Conservation (phyloP, 306 rosid species). For the Prunus dulcis region DNA sequence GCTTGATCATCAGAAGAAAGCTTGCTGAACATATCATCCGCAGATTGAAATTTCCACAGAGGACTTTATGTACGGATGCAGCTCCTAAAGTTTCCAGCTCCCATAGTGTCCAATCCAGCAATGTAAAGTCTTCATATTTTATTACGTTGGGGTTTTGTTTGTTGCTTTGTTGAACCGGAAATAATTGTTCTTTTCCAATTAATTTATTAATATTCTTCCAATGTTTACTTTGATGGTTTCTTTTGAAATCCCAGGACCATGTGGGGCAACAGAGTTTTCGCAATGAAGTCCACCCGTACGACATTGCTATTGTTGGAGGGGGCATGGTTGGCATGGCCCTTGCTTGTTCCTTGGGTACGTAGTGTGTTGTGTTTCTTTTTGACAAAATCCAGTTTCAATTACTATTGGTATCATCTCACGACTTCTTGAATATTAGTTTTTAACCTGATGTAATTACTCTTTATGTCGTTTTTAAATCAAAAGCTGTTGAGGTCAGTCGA, state of each 20-base stretch:
- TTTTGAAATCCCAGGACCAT: slow-evolving; percentile 44
- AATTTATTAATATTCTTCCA: not conserved
- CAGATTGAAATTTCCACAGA: slow-evolving; percentile 38
- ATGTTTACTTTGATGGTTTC: slow-evolving; percentile 15
- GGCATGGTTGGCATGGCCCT: slow-evolving; percentile 96
- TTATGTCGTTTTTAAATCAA: not conserved
- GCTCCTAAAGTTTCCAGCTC: slow-evolving; percentile 45
- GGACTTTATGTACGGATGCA: slow-evolving; percentile 38
- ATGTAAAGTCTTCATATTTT: slow-evolving; percentile 31
- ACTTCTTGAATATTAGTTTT: not conserved
- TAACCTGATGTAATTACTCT: not conserved
- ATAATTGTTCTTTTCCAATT: not conserved
- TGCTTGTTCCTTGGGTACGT: slow-evolving; percentile 93
- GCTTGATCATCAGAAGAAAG: slow-evolving; percentile 49
- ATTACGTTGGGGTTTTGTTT: not conserved
- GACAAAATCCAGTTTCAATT: not conserved
- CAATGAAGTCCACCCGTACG: slow-evolving; percentile 50
- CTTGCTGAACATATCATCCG: slow-evolving; percentile 28
- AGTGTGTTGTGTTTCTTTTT: slow-evolving; percentile 15
- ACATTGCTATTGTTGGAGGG: slow-evolving; percentile 92
- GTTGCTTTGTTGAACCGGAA: not conserved
- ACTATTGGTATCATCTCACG: not conserved
- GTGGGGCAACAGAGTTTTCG: slow-evolving; percentile 34
- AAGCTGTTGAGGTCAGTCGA: not conserved
- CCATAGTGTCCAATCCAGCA: slow-evolving; percentile 23